Conservation (phyloP, 768 basidiomycete genomes). For the Psilocybe cubensis region DNA sequence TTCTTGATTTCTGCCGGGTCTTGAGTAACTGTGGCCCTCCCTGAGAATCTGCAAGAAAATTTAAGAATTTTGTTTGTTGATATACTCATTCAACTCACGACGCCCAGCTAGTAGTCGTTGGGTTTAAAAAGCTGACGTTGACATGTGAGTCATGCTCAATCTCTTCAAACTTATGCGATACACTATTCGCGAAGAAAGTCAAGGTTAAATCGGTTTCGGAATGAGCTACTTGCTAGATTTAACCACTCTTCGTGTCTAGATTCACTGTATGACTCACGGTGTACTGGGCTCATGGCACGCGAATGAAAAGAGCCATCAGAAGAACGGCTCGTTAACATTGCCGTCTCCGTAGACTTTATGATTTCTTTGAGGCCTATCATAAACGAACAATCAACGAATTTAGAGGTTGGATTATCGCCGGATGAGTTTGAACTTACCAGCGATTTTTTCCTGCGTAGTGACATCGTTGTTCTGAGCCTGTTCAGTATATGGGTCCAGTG, state of each 20-base stretch:
- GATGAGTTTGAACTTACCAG: conserved; percentile 40
- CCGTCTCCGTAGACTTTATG: conserved; percentile 62
- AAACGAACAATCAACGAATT: not conserved
- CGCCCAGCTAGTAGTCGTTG: conserved; percentile 75
- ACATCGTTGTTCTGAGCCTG: conserved; percentile 62
- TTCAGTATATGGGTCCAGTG: conserved; percentile 76
- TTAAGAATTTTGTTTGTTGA: not conserved
- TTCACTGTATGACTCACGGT: conserved; percentile 44
- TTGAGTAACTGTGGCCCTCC: conserved; percentile 66
- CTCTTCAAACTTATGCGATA: conserved; percentile 75
- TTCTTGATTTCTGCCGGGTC: conserved; percentile 68
- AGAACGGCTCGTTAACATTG: conserved; percentile 80
- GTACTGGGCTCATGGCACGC: conserved; percentile 78
- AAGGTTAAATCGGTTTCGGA: conserved; percentile 55
- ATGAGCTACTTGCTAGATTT: conserved; percentile 20
- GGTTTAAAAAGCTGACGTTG: conserved; percentile 80
- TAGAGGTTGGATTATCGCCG: not conserved
- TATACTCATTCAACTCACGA: conserved; percentile 36
- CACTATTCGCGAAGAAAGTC: conserved; percentile 75
- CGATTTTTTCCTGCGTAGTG: conserved; percentile 67
- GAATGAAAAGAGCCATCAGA: conserved; percentile 73
- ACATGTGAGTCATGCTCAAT: conserved; percentile 76
- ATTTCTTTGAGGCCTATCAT: conserved; percentile 63
- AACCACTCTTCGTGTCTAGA: not conserved
- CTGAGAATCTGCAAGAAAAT: conserved; percentile 51